phyloP scores from a whole-genome alignment of 148 eudicot genomes.

The Vaccinium corymbosum region DNA sequence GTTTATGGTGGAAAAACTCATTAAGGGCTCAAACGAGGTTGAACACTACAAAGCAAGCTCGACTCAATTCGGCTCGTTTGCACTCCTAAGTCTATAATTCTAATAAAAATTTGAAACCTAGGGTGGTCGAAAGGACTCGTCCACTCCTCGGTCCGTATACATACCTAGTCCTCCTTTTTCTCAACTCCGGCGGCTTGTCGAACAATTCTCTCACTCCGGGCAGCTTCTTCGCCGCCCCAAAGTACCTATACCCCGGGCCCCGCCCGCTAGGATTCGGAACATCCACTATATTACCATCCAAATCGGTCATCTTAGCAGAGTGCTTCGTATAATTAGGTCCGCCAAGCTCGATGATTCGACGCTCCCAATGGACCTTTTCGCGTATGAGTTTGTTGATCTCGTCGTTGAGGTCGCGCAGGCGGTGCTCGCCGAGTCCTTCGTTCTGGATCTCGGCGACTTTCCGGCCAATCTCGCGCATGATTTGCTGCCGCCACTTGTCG shows the following conservation, averaged over 20 bases:
- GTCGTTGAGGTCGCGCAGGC: slow-evolving; percentile 80
- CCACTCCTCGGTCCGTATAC: neutral
- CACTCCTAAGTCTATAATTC: neutral
- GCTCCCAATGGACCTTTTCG: slow-evolving; percentile 84
- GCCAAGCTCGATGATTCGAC: slow-evolving; percentile 73
- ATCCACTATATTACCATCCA: slow-evolving; percentile 89
- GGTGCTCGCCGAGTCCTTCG: slow-evolving; percentile 84
- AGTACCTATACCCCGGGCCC: slow-evolving; percentile 83
- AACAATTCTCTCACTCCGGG: slow-evolving; percentile 86
- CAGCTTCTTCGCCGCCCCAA: slow-evolving; percentile 91
- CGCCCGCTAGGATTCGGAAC: slow-evolving; percentile 93
- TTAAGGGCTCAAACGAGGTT: too few relatives aligned
- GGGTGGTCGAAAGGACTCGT: too few relatives aligned
- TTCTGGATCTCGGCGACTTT: slow-evolving; percentile 91
- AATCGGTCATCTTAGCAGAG: slow-evolving; percentile 87
- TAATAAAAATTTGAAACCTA: neutral
- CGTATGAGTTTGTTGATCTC: slow-evolving; percentile 78
- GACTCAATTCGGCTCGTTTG: too few relatives aligned
- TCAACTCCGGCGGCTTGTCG: slow-evolving; percentile 87
- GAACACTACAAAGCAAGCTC: too few relatives aligned
- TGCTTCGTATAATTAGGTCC: slow-evolving; percentile 68
- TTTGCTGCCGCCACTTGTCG: slow-evolving; percentile 89
- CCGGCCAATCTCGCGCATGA: slow-evolving; percentile 78
- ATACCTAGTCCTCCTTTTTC: slow-evolving; percentile 72
- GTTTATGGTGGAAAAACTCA: too few relatives aligned